Base-by-base conservation (phyloP, 1,139 yeast species). In the Nakaseomyces nivariensis region DNA sequence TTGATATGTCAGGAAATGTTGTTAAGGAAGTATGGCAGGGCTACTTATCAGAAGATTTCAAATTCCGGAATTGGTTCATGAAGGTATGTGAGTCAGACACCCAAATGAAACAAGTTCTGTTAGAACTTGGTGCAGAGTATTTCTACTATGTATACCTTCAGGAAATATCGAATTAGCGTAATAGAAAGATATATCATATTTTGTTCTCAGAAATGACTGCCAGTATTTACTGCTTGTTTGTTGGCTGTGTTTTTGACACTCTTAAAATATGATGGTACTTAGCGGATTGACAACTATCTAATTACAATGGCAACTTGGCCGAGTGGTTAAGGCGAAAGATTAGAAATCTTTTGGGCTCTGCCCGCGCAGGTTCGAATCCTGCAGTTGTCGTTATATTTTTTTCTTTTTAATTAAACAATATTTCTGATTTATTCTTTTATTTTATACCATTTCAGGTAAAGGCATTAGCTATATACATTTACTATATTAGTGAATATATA, bases 1-100 rank as follows among this genome's bases (percentile, higher is more conserved):
- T 71, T 17, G 78, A 79, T 56, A 66, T 80, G 50, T 56, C 69
- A 0, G 58, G 61, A 0, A 86, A 85, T 60, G 63, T 61, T 48
- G 81, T 89, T 57, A 58, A 62, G 3, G 58, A 82, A 17, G 59
- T 86, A 3, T 90, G 97, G 97, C 82, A 81, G 54, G 97, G 97
- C 0, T 81, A 79, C 54, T 54, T 86, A 40, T 68, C 70, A 47
- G 74, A 75, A 2, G 43, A 52, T 11, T 33, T 33, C 25, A 52
- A 50, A 24, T 61, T 62, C 44, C 56, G 57, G 7, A 57, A 56
- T 26, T 66, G 64, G 63, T 66, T 66, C 52, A 66, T 66, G 68
- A 59, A 55, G 48, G 54, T 51, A 8, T 66, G 67, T 49, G 37
- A 49, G 4, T 51, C 54, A 46, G 59, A 56, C 25, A 45, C 42